Base-by-base conservation (phyloP, 2,329 filamentous ascomycete genomes). In the Pyricularia pennisetigena region DNA sequence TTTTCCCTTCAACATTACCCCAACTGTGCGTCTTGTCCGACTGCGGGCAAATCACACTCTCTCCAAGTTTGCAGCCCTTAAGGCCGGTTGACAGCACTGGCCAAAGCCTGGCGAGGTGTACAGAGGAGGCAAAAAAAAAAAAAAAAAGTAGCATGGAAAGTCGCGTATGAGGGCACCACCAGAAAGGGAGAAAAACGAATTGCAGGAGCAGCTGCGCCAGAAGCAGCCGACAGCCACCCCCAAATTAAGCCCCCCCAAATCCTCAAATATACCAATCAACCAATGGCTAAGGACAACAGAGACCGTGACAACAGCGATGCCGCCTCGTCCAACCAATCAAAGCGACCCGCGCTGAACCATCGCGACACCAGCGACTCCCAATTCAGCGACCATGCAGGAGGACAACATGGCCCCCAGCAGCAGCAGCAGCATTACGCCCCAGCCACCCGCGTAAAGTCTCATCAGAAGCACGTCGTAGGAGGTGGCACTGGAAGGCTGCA, bases 251-350 rank as follows among this genome's bases (percentile, higher is more conserved):
- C 14, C 41, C 41, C 41, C 41, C 7, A 49, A 9, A 14, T 61
- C 9, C 54, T 24, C 57, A 24, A 26, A 9, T n/a, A 26, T 61
- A 61, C 57, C 57, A 61, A 61, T 61, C 57, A 12, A 61, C 57
- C 57, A 35, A 67, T 67, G 66, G 66, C 54, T 57, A 67, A 63
- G 57, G 66, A 67, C 29, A 73, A 69, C 74, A 78, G 77, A 73
- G 81, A 82, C 74, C 79, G 76, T 76, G 81, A 85, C 73, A 75
- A 74, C 73, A 80, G 83, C 76, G 82, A 80, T 78, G 77, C 80
- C 77, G 79, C 80, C 72, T 76, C 77, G 75, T 30, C 59, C 29
- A 77, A 78, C 83, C 83, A 86, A 85, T 85, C 83, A 85, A 85
- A 85, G 78, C 81, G 81, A 29, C 79, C 82, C 74, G 71, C 78